Percentiles rank a stretch among this genome's conserved stretches.
These are phyloP conservation scores for Bretschneidera sinensis DNA, from an alignment of 345 rosid species.

Conservation along the genomic window DNA sequence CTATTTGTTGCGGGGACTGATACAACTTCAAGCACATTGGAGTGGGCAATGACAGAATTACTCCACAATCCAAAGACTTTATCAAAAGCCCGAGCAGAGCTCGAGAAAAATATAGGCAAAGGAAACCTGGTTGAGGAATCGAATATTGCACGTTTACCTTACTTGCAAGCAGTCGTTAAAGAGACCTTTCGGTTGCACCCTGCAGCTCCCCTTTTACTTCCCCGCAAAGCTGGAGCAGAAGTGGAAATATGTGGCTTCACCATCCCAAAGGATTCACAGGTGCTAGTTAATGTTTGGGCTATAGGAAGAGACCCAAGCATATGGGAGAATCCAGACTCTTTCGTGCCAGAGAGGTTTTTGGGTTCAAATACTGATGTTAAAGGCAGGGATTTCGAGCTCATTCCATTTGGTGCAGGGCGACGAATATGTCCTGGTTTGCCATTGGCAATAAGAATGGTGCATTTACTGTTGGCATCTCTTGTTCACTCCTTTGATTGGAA, in stretches of 20 bases:
- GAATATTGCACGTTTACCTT: constrained; percentile 3
- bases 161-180: constrained; percentile 10
- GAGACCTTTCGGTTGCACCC: no score
- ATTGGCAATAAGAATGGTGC: constrained; percentile 27
- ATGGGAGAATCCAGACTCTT: constrained; percentile 34
- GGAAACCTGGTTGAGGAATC: constrained; percentile 7
- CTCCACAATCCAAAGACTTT: constrained; percentile 2
- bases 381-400: constrained; percentile 24
- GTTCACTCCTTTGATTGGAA: constrained; percentile 38
- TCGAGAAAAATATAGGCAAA: constrained; percentile 1
- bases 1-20: no score
- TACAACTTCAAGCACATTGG: no score
- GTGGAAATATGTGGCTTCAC: constrained; percentile 17
- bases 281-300: constrained; percentile 25
- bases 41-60: constrained; percentile 16
- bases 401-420: constrained; percentile 38
- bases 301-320: constrained; percentile 43
- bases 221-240: constrained; percentile 22
- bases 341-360: constrained; percentile 31
- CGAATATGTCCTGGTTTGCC: no score
- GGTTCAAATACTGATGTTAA: constrained; percentile 14
- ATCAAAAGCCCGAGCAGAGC: not conserved
- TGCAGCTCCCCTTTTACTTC: constrained; percentile 32
- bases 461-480: constrained; percentile 34
- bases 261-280: constrained; percentile 27